phyloP scores from a whole-genome alignment of 805 yeast species.

The Saccharomycopsis oosterbeekiorum region DNA sequence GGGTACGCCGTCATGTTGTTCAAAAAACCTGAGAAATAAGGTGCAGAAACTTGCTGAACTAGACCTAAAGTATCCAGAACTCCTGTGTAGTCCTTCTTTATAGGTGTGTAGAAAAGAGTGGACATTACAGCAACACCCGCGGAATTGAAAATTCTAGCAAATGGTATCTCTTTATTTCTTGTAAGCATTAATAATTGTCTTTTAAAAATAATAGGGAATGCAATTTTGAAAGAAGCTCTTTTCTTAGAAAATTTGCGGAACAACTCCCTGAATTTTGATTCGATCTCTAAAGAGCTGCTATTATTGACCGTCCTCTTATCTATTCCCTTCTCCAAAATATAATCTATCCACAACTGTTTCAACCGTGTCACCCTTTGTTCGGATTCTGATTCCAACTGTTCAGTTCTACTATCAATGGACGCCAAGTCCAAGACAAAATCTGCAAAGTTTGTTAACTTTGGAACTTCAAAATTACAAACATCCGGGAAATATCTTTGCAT shows the following conservation, averaged over 20 bases:
- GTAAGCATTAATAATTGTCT: slow-evolving; percentile 35
- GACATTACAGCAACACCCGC: slow-evolving; percentile 54
- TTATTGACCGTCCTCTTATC: background rate
- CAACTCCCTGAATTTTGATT: slow-evolving; percentile 8
- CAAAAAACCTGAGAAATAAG: slow-evolving; percentile 72
- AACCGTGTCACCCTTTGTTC: slow-evolving; percentile 32
- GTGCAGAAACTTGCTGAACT: slow-evolving; percentile 59
- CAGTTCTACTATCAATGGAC: slow-evolving; percentile 43
- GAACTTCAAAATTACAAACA: slow-evolving; percentile 44
- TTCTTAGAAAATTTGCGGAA: slow-evolving; percentile 19
- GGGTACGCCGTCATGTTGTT: slow-evolving; percentile 74
- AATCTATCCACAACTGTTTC: slow-evolving; percentile 29
- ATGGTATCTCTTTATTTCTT: slow-evolving; percentile 46
- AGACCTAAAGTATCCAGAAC: slow-evolving; percentile 64
- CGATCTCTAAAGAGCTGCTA: background rate
- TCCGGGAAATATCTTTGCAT: slow-evolving; percentile 39
- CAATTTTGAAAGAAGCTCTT: slow-evolving; percentile 16
- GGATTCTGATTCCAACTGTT: slow-evolving; percentile 31
- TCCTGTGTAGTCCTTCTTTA: slow-evolving; percentile 38
- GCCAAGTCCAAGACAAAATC: slow-evolving; percentile 66
- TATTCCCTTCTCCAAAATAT: background rate
- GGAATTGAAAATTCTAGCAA: slow-evolving; percentile 58
- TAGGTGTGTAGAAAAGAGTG: slow-evolving; percentile 58
- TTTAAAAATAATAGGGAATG: slow-evolving; percentile 19
- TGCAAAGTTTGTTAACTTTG: slow-evolving; percentile 56